Evolutionary conservation across 257 asterid species (phyloP).

Genomic region (Osmanthus fragrans): DNA sequence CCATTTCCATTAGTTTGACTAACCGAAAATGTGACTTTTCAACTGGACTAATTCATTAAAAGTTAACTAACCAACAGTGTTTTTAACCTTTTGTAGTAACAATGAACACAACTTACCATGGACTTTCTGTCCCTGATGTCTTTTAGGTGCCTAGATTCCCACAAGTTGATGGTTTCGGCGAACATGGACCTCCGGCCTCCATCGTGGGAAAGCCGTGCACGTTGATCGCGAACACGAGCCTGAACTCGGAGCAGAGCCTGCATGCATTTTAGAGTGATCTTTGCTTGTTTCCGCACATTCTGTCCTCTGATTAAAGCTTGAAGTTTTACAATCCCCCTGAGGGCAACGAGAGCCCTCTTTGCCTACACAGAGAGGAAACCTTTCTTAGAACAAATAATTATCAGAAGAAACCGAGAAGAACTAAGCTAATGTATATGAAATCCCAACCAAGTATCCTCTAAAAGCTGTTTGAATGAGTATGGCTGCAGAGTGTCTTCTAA

Average conservation of each 20-base stretch:
- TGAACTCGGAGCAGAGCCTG: constrained; percentile 89
- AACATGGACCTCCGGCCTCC: constrained; percentile 77
- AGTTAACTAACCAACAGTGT: no score
- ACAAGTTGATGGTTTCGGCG: constrained; percentile 57
- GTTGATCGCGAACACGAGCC: constrained; percentile 83
- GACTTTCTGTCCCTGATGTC: constrained; percentile 63
- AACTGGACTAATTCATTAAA: not conserved
- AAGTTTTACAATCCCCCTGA: constrained; percentile 85
- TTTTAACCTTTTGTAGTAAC: not conserved
- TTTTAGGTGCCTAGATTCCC: constrained; percentile 65
- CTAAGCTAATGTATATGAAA: not conserved
- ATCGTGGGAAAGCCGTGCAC: constrained; percentile 76
- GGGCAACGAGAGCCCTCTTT: constrained; percentile 83
- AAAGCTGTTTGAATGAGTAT: constrained; percentile 74
- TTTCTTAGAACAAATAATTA: not conserved
- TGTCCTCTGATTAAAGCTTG: constrained; percentile 95
- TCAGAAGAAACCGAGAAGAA: not conserved
- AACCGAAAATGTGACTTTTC: not conserved
- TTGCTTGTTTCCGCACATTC: constrained; percentile 83
- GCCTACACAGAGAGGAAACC: constrained; percentile 44
- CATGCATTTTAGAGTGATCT: constrained; percentile 88
- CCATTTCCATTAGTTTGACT: not conserved
- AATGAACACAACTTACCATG: constrained; percentile 38
- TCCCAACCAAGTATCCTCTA: constrained; percentile 68
- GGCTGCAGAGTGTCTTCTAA: constrained; percentile 60